Evolutionary conservation across 2,329 filamentous ascomycete species (phyloP), one percentile per base, ranked within the genome.

Genomic region (Botrytis aclada): DNA sequence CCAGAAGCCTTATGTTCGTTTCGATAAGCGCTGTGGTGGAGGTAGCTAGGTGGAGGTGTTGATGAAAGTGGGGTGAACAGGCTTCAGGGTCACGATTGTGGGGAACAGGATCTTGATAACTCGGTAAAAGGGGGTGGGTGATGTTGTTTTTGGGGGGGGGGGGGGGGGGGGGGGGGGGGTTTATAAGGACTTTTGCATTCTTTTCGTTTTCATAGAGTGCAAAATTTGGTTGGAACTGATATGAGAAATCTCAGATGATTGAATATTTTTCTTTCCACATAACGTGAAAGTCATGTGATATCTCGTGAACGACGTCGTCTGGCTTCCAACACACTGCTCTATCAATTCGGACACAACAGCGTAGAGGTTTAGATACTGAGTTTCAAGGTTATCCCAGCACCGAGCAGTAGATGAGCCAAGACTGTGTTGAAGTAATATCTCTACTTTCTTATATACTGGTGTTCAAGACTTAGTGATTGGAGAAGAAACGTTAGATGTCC

Each of bases 141-240:
- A 20, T 22, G 10, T 16, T 16, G 22, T 61, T 34, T 61, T 32
- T 16, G 12, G 25, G 4, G 10, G 7, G 3, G 10, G 7, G 3
- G 10, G 7, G 3, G 10, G 7, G 3, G n/a, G 12, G 25, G 4
- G 12, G 25, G 4, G 12, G 25, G 4, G 10, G 7, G 3, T 3
- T n/a, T 16, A 3, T 54, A 54, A 7, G 4, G 6, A 54, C 25
- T 54, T 7, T n/a, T 3, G n/a, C 0, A 14, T 54, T n/a, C 12
- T 51, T n/a, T 10, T 51, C 1, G 4, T 14, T 39, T n/a, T 37
- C 22, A 16, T n/a, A 12, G 32, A 25, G 22, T 47, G 45, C 20
- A 47, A 10, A 47, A 2, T 10, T 47, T 47, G 20, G 8, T 0
- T 10, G 2, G 8, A 10, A 47, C 22, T 16, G 10, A 39, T 25